Base-by-base conservation (phyloP, 768 basidiomycete species). In the Collybia mongolica region DNA sequence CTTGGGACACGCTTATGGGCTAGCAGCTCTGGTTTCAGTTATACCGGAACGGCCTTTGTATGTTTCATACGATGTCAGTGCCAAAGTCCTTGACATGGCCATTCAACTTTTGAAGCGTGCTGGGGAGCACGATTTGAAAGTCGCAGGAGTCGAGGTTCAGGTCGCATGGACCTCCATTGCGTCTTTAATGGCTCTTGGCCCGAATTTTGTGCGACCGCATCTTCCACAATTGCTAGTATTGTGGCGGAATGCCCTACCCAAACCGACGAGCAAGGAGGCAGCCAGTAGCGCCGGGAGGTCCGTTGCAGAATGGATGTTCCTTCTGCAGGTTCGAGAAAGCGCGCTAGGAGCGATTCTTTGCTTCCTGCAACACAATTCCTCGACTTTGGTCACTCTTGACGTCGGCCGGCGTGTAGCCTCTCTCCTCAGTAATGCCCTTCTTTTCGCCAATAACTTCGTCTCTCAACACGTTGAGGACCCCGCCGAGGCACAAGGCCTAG, bases 181-280 rank as follows among this genome's bases (percentile, higher is more conserved):
- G 0, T 86, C 93, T 0, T 70, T 98, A 23, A 93, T 98, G 90
- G 80, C 87, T 2, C 83, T 97, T 6, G 96, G 95, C 0, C 92
- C 90, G 2, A 90, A 93, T 58, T 97, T 98, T 56, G 93, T 98
- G 46, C 85, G 92, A 15, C 82, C 93, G 0, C 94, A 99, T 65
- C 80, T 98, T 1, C 90, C 95, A 0, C 96, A 98, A 58, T 75
- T 98, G 15, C 79, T 98, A 36, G 93, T 98, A 0, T 80, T 99
- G 2, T 99, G 97, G 97, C 78, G 97, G 26, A 99, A 99, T 58
- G 94, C 96, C 1, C 76, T 99, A 0, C 94, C 97, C 1, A 99
- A 98, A 67, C 88, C 93, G 0, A 94, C 92, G 0, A 88, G 79
- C 60, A 97, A 97, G 65, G 96, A 98, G 59, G 73, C 83, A 0